Conservation (phyloP, 2,329 filamentous ascomycete species). For the Chaetothyriales sp. region DNA sequence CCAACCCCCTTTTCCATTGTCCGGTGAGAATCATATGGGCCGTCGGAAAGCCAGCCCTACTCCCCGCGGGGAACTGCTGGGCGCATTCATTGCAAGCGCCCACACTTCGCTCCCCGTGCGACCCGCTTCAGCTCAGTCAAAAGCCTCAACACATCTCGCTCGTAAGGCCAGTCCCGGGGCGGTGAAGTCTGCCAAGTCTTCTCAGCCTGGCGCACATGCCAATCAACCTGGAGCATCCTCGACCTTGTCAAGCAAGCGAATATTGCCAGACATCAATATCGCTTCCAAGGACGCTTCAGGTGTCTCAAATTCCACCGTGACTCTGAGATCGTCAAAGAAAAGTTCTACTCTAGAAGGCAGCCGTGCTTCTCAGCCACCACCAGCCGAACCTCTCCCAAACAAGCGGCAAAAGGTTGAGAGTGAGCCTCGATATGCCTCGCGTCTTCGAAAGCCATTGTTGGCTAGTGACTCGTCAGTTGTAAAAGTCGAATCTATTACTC, state of each 20-base stretch:
- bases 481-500: background rate
- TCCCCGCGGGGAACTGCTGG: background rate
- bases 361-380: background rate
- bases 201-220: background rate
- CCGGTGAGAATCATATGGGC: background rate
- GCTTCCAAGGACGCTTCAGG: background rate
- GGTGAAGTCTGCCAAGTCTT: background rate
- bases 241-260: background rate
- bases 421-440: background rate
- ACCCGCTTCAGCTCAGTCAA: background rate
- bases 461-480: background rate
- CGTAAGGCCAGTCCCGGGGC: background rate
- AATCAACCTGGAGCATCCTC: background rate
- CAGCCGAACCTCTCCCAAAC: background rate
- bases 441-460: background rate
- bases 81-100: background rate
- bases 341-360: background rate
- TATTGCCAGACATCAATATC: background rate
- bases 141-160: background rate
- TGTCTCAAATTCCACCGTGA: background rate
- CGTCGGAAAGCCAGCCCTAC: background rate
- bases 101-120: background rate
- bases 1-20: background rate
- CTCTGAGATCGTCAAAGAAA: background rate
- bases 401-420: background rate